Percentiles rank a stretch among this genome's conserved stretches.
These are phyloP conservation scores for Calocybe cyanea DNA, from an alignment of 768 basidiomycete species.

Conservation along the genomic window DNA sequence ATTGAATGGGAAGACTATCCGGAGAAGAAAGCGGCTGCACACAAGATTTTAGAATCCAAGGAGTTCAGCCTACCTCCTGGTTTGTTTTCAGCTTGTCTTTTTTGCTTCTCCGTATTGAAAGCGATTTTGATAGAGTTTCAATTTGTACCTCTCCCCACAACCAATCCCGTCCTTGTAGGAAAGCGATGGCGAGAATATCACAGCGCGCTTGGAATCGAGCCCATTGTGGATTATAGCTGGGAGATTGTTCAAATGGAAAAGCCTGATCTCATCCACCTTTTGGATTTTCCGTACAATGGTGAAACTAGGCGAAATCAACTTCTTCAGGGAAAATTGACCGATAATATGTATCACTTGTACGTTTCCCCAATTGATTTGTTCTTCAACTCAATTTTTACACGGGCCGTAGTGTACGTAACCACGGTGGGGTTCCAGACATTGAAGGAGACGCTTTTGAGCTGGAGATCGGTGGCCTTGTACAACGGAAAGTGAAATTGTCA, in stretches of 20 bases:
- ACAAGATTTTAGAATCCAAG: conserved; percentile 34
- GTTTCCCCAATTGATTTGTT: conserved; percentile 13
- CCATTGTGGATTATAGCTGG: conserved; percentile 49
- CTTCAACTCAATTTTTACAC: neutral
- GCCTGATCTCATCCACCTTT: conserved; percentile 43
- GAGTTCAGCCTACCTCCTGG: conserved; percentile 39
- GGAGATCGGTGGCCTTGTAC: conserved; percentile 51
- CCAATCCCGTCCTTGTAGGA: conserved; percentile 48
- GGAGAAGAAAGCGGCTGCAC: conserved; percentile 37
- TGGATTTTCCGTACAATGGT: conserved; percentile 56
- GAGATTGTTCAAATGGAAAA: conserved; percentile 49
- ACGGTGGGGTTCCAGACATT: conserved; percentile 49
- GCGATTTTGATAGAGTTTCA: conserved; percentile 36
- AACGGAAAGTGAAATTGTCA: conserved; percentile 37
- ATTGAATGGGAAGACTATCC: conserved; percentile 48
- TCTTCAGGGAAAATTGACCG: conserved; percentile 41
- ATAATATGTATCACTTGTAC: conserved; percentile 48
- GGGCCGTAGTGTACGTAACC: conserved; percentile 42
- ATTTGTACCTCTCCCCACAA: conserved; percentile 42
- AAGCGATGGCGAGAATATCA: conserved; percentile 54
- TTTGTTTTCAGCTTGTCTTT: conserved; percentile 11
- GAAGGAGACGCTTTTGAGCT: conserved; percentile 42
- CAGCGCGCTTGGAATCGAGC: conserved; percentile 40
- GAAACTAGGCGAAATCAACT: conserved; percentile 44
- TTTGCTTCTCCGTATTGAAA: neutral